Base-by-base conservation (phyloP, 306 rosid genomes). In the Vachellia pachyceras region DNA sequence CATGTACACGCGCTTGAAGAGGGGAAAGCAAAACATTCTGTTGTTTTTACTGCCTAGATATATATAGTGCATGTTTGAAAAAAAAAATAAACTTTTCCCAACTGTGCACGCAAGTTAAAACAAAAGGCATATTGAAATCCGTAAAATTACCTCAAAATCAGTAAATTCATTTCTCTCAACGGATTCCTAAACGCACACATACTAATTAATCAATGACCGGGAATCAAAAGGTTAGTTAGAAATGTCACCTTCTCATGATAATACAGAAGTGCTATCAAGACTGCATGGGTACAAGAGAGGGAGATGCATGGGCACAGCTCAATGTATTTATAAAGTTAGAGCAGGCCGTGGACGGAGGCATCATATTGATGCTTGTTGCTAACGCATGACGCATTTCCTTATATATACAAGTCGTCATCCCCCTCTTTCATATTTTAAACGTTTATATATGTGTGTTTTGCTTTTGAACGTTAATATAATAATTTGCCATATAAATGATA, bases 261-360 rank as follows among this genome's bases (percentile, higher is more conserved):
- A 66, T n/a, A n/a, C n/a, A n/a, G n/a, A n/a, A n/a, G n/a, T 25
- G 25, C 10, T 20, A 20, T 20, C 20, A 61, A 61, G 40, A 29
- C 40, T 11, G 33, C 33, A 29, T 29, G 33, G n/a, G n/a, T n/a
- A n/a, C n/a, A n/a, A n/a, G n/a, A n/a, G n/a, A n/a, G n/a, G n/a
- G n/a, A n/a, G n/a, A n/a, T 11, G 33, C 33, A 29, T 29, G 33
- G 2, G 33, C 3, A n/a, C n/a, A 45, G 6, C 42, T 60, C 22
- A 46, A 7, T 15, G 10, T 15, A 8, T 6, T 47, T 1, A n/a
- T 47, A 46, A 29, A 10, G 40, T 6, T 18, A 29, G 17, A 33
- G 60, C 76, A 72, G 76, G 76, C 76, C 17, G 20, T 2, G 63
- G 61, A 72, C 45, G 76, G 76, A 47, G 42, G 18, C n/a, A 29